Base-by-base conservation (phyloP, 495 filamentous ascomycete species). In the Penicillium macrosclerotiorum region DNA sequence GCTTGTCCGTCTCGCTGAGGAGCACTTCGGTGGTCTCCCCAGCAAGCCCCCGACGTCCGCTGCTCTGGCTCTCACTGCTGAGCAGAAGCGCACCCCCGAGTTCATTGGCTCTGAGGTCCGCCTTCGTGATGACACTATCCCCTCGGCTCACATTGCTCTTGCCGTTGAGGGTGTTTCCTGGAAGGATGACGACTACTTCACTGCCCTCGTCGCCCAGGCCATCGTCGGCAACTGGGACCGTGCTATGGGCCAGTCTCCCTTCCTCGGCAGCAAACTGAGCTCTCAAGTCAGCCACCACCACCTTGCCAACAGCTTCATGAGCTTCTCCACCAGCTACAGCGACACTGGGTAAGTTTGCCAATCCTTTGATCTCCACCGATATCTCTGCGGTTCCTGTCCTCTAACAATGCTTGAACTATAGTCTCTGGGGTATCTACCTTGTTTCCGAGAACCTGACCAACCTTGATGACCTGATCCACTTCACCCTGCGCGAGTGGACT, bases 151-250 rank as follows among this genome's bases (percentile, higher is more conserved):
- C 78, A 95, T 99, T 60, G 93, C 94, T 62, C 90, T 99, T 64
- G 94, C 94, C 41, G 94, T 99, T 31, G 93, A 99, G 80, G 93
- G 93, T 79, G 93, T 96, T 37, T 93, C 89, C 86, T 99, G 93
- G 93, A 95, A 89, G 73, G 90, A 95, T 60, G 89, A 93, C 45
- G 90, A 95, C 73, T 97, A 97, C 81, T 99, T 96, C 80, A 96
- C 93, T 53, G 93, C 86, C 33, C 77, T 99, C 42, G 92, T 99
- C 51, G 86, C 93, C 36, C 93, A 99, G 78, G 94, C 93, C 54
- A 96, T 99, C 63, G 89, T 99, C 57, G 93, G 93, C 61, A 99
- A 99, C 82, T 99, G 93, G 84, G 93, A 99, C 75, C 90, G 90
- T 71, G 87, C 93, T 42, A 94, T 97, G 86, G 94, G 94, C 65